These are phyloP conservation scores for Puccinia novopanici DNA, from an alignment of 1,284 basidiomycete species.

Conservation along the genomic window DNA sequence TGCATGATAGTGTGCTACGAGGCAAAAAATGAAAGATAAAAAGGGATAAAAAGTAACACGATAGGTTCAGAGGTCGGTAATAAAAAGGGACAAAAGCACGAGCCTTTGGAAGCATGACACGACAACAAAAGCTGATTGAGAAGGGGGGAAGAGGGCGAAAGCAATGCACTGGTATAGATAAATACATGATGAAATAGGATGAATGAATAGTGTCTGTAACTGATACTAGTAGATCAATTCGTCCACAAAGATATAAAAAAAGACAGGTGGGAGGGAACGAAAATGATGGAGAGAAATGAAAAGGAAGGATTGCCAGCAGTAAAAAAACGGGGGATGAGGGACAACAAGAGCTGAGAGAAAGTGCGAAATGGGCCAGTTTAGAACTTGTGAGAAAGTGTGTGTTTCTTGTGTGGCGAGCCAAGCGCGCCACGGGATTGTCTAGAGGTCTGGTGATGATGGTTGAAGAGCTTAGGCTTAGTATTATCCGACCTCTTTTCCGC, in stretches of 20 bases:
- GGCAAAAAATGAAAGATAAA: too few species aligned
- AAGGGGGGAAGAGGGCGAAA: too few species aligned
- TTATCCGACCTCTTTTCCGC: background rate
- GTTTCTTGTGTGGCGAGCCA: slow-evolving; percentile 7
- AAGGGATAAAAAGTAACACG: too few species aligned
- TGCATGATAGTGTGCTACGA: too few species aligned
- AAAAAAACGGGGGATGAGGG: background rate
- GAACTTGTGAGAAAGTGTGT: background rate
- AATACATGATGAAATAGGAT: background rate
- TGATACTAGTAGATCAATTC: background rate
- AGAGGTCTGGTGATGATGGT: slow-evolving; percentile 28
- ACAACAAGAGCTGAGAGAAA: background rate
- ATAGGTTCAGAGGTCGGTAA: too few species aligned
- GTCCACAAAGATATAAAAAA: background rate
- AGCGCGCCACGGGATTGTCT: background rate
- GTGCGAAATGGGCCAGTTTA: background rate
- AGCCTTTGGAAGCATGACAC: too few species aligned
- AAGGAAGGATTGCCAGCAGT: background rate
- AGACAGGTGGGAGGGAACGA: background rate
- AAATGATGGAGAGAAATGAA: background rate
- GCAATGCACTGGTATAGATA: too few species aligned
- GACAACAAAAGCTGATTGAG: too few species aligned
- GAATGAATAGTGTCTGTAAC: background rate
- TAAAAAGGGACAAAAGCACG: too few species aligned
- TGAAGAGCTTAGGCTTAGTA: background rate